Base-by-base conservation (phyloP, 805 yeast species). In the Candida mattraensis region DNA sequence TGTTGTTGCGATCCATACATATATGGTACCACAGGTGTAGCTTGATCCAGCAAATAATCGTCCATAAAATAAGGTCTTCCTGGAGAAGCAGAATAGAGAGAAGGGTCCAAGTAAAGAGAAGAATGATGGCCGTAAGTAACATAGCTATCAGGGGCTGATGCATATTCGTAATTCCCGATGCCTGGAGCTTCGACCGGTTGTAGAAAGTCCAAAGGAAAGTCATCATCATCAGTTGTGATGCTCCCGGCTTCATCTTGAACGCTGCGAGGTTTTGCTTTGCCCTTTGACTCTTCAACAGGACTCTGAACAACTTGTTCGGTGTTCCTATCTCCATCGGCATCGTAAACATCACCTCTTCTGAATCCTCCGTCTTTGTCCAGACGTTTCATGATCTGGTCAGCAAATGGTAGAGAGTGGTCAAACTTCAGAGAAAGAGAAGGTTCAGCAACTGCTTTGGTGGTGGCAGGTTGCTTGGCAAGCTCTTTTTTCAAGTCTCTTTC, bases 401-500 rank as follows among this genome's bases (percentile, higher is more conserved):
- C 69, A 4, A 84, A 54, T 2, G 77, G 66, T 19, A 56, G 50
- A 2, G 66, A 50, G 17, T 74, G 70, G 54, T 86, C 84, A 49
- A 74, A 88, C 25, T 68, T 60, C 62, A 91, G 87, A 2, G 89
- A 80, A 25, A 79, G 56, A 0, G 97, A 86, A 0, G 97, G 96
- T 48, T 87, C 95, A 25, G 71, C 60, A 6, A 68, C 66, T 2
- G 96, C 78, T 14, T 67, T 69, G 1, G 97, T 86, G 1, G 96
- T 82, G 2, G 93, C 74, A 5, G 64, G 64, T 44, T 80, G 87
- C 31, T 68, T 66, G 12, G 69, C 50, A 35, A 66, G 57, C 56
- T 89, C 96, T 48, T 84, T 80, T 61, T 87, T 88, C 54, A 89
- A 63, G 58, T 93, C 98, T 50, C 98, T 71, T 58, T 89, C 97